A percentile compares a stretch with the other conserved stretches of the same genome.
These are phyloP conservation scores for Perkinsus marinus DNA, from an alignment of 169 alveolate species.

Conservation along the genomic window DNA sequence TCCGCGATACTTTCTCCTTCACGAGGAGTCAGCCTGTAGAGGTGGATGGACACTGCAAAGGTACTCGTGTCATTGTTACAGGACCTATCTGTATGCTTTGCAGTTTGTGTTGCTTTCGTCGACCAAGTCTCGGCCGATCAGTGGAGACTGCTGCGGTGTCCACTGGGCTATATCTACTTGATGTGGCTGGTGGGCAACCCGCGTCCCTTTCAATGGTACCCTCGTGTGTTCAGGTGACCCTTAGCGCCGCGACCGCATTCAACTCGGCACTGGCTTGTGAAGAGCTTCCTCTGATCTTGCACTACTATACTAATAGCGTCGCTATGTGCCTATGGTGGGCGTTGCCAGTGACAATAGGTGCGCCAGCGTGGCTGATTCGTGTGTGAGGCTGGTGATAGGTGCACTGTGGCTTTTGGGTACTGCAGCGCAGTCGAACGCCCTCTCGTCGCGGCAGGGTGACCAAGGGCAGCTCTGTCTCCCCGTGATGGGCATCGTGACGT, in stretches of 20 bases:
- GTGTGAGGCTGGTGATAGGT: too few species aligned
- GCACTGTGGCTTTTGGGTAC: not conserved
- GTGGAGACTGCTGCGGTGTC: not conserved
- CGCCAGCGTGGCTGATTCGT: too few species aligned
- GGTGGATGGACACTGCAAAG: not conserved
- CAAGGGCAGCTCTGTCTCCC: not conserved
- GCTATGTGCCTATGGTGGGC: too few species aligned
- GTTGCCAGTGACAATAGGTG: too few species aligned
- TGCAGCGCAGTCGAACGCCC: not conserved
- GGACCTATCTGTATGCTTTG: not conserved
- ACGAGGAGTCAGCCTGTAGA: not conserved
- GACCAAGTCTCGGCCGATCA: not conserved
- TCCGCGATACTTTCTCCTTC: not conserved
- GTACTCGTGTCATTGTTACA: not conserved
- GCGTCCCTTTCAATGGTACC: not conserved
- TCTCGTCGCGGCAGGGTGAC: not conserved
- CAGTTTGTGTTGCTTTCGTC: not conserved
- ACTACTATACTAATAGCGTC: too few species aligned
- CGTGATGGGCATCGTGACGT: not conserved
- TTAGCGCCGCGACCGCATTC: too few species aligned
- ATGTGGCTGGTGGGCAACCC: not conserved
- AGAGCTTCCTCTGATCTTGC: too few species aligned
- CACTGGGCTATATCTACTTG: not conserved
- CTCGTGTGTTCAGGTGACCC: too few species aligned
- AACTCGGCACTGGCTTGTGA: too few species aligned